Conservation (phyloP, 495 filamentous ascomycete genomes). For the Ramalina intermedia region DNA sequence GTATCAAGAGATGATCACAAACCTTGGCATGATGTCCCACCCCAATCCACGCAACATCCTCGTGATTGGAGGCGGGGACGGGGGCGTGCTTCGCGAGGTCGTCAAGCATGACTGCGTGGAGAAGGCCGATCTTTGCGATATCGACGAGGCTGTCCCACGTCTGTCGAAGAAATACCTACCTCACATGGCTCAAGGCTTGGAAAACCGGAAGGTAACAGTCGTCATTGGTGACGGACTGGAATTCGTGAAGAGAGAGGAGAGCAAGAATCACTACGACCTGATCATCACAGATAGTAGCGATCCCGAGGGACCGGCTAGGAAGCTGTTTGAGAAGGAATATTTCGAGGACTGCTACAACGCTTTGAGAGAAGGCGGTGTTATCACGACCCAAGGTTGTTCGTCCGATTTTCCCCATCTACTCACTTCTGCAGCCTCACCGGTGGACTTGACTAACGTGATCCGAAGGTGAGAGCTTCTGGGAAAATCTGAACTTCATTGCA, state of each 20-base stretch:
- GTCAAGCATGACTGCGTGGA: slow-evolving; percentile 93
- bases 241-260: slow-evolving; percentile 60
- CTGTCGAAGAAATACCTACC: slow-evolving; percentile 97
- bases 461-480: slow-evolving; percentile 88
- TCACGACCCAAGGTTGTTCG: slow-evolving; percentile 99
- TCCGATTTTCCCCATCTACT: slow-evolving; percentile 25
- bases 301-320: slow-evolving; percentile 91
- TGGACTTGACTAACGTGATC: slow-evolving; percentile 21
- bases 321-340: slow-evolving; percentile 96
- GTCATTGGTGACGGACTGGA: slow-evolving; percentile 97
- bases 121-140: slow-evolving; percentile 92
- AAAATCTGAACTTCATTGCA: slow-evolving; percentile 73
- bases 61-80: slow-evolving; percentile 94
- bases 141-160: slow-evolving; percentile 98
- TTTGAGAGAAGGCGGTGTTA: slow-evolving; percentile 88
- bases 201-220: slow-evolving; percentile 81
- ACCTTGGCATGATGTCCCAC: slow-evolving; percentile 97
- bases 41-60: slow-evolving; percentile 95
- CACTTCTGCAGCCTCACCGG: not conserved
- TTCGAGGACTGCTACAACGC: slow-evolving; percentile 84
- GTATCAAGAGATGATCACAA: slow-evolving; percentile 99
- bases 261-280: slow-evolving; percentile 92
- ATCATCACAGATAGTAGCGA: slow-evolving; percentile 99
- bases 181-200: slow-evolving; percentile 80
- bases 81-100: slow-evolving; percentile 91